Percentiles rank a stretch among this genome's conserved stretches.
phyloP scores from a whole-genome alignment of 352 stramenopile species.

The Globisporangium middletonii region DNA sequence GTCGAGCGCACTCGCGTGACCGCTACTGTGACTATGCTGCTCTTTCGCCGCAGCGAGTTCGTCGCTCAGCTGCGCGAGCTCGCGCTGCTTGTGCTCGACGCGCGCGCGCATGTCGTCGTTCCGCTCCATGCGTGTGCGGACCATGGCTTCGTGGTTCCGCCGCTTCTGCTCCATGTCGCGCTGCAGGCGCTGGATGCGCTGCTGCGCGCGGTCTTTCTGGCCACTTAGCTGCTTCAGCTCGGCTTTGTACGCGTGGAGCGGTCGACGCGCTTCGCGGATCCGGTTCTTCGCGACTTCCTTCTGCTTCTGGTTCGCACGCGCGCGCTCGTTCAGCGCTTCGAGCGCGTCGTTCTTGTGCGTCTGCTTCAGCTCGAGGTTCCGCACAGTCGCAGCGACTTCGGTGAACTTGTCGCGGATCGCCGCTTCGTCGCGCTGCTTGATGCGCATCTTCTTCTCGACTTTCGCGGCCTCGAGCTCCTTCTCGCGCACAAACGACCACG shows the following conservation, averaged over 20 bases:
- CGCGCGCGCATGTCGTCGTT: conserved; percentile 53
- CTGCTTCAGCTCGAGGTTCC: conserved; percentile 50
- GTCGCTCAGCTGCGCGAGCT: conserved; percentile 30
- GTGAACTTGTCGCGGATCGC: conserved; percentile 33
- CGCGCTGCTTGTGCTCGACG: conserved; percentile 41
- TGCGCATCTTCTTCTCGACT: conserved; percentile 47
- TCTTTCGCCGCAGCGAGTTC: conserved; percentile 38
- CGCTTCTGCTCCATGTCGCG: conserved; percentile 49
- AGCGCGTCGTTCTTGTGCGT: conserved; percentile 61
- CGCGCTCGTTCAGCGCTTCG: conserved; percentile 38
- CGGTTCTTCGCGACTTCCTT: conserved; percentile 50
- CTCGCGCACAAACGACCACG: conserved; percentile 77
- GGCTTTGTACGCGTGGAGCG: conserved; percentile 58
- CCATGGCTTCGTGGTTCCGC: conserved; percentile 45
- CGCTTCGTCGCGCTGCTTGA: conserved; percentile 39
- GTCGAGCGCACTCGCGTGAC: conserved; percentile 27
- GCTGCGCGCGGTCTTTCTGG: conserved; percentile 42
- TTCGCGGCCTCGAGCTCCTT: conserved; percentile 49
- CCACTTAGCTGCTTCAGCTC: conserved; percentile 56
- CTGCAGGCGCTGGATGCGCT: conserved; percentile 43
- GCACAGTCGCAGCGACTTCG: conserved; percentile 38
- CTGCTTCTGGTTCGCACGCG: conserved; percentile 32
- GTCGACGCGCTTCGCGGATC: conserved; percentile 58
- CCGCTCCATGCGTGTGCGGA: conserved; percentile 47
- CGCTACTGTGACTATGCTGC: conserved; percentile 14